Conservation (phyloP, 1,284 basidiomycete genomes). For the Trichosporon faecale region DNA sequence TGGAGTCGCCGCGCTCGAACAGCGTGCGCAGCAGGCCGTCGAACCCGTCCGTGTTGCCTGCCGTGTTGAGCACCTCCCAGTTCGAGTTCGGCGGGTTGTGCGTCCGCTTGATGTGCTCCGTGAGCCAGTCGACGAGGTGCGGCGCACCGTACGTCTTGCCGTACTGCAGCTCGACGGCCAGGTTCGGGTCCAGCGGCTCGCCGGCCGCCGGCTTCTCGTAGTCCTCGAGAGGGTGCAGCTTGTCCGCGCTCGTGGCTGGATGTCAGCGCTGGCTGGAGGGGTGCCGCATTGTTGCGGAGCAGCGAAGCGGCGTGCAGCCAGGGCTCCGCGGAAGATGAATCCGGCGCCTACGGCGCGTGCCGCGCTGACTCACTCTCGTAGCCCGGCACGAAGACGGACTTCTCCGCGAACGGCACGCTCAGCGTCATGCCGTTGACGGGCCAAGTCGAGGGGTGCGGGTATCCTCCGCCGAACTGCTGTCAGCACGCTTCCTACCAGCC, state of each 20-base stretch:
- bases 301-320: neutral
- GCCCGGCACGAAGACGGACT: constrained; percentile 41
- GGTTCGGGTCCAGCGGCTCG: constrained; percentile 32
- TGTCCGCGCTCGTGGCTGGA: constrained; percentile 26
- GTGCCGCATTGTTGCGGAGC: neutral
- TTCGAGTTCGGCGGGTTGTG: constrained; percentile 35
- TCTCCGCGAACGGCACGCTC: constrained; percentile 37
- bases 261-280: neutral
- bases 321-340: too few species aligned
- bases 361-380: constrained; percentile 36
- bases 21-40: constrained; percentile 37
- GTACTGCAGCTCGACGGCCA: constrained; percentile 40
- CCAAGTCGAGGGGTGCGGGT: constrained; percentile 40
- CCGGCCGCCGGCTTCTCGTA: constrained; percentile 30
- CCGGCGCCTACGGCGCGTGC: too few species aligned
- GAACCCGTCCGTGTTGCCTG: constrained; percentile 43
- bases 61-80: constrained; percentile 38
- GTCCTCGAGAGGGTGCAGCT: constrained; percentile 28
- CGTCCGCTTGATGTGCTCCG: constrained; percentile 34
- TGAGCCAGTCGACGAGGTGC: constrained; percentile 36
- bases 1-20: constrained; percentile 37
- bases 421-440: constrained; percentile 45
- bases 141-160: constrained; percentile 34
- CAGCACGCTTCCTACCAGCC: neutral
- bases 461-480: constrained; percentile 38